A percentile compares a stretch with the other conserved stretches of the same genome.
Evolutionary conservation across 768 basidiomycete genomes (phyloP).

Genomic region (Chalciporus chontae): DNA sequence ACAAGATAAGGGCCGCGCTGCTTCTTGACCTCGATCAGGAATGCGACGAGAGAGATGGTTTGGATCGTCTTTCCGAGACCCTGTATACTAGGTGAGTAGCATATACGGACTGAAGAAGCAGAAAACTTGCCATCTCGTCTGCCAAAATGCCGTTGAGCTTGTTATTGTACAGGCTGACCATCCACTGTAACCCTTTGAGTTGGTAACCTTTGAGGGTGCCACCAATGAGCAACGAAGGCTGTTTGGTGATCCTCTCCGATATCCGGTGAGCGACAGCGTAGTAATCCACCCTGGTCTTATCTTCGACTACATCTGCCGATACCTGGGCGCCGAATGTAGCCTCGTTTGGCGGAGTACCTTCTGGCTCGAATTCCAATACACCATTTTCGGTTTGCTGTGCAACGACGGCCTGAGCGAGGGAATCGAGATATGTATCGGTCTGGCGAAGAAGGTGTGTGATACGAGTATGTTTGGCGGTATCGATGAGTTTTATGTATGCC

Average conservation of each 20-base stretch:
- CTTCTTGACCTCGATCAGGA: conserved; percentile 87
- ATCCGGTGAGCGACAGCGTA: conserved; percentile 93
- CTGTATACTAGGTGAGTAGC: conserved; percentile 35
- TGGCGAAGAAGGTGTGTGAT: conserved; percentile 94
- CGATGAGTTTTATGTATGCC: conserved; percentile 97
- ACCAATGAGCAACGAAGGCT: conserved; percentile 74
- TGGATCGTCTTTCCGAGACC: conserved; percentile 96
- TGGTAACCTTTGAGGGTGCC: conserved; percentile 95
- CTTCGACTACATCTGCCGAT: conserved; percentile 52
- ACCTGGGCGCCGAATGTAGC: conserved; percentile 87
- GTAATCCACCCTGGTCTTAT: conserved; percentile 85
- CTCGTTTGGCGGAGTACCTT: conserved; percentile 77
- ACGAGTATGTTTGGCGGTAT: conserved; percentile 98
- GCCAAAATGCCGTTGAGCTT: conserved; percentile 91
- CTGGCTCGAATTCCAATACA: conserved; percentile 48
- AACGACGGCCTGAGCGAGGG: conserved; percentile 88
- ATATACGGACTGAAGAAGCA: background rate
- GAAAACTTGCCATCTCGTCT: conserved; percentile 76
- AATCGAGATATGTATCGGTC: conserved; percentile 93
- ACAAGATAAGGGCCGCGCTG: conserved; percentile 95
- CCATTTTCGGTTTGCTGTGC: conserved; percentile 83
- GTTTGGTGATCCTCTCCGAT: conserved; percentile 76
- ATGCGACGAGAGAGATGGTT: conserved; percentile 91
- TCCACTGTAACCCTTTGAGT: conserved; percentile 94
- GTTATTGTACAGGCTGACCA: conserved; percentile 98